Evolutionary conservation across 2,329 filamentous ascomycete genomes (phyloP).

Genomic region (Sclerotinia spermophila): DNA sequence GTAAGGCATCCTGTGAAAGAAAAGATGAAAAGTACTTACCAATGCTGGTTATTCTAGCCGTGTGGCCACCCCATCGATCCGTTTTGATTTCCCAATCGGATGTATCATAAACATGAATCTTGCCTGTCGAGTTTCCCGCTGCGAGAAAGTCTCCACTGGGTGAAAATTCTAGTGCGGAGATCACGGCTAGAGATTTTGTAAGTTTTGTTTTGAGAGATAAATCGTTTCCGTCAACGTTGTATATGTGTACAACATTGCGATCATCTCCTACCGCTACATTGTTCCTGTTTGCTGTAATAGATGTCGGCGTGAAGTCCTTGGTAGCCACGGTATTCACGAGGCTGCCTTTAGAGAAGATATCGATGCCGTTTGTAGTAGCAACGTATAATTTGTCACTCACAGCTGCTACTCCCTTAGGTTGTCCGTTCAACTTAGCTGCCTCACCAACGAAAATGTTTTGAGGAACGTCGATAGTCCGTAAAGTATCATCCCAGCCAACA

Average conservation of each 20-base stretch:
- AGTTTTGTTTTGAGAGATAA: constrained; percentile 48
- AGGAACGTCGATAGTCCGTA: constrained; percentile 72
- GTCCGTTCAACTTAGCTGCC: constrained; percentile 64
- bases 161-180: constrained; percentile 83
- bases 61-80: constrained; percentile 73
- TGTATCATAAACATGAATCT: constrained; percentile 77
- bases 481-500: constrained; percentile 90
- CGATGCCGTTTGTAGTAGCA: constrained; percentile 52
- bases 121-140: constrained; percentile 77
- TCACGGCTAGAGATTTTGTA: constrained; percentile 63
- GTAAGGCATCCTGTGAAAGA: neutral
- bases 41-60: constrained; percentile 62
- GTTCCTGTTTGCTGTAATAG: constrained; percentile 65
- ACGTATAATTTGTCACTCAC: constrained; percentile 49
- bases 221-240: constrained; percentile 57
- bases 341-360: constrained; percentile 57
- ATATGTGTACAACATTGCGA: constrained; percentile 72
- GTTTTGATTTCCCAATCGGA: constrained; percentile 67
- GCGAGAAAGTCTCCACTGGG: constrained; percentile 72
- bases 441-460: constrained; percentile 72
- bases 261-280: constrained; percentile 74
- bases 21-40: neutral
- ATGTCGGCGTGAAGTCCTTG: constrained; percentile 62
- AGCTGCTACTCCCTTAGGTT: constrained; percentile 71
- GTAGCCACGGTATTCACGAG: constrained; percentile 55